Evolutionary conservation across 495 filamentous ascomycete species (phyloP).

Genomic region (Staphylotrichum longicolle): DNA sequence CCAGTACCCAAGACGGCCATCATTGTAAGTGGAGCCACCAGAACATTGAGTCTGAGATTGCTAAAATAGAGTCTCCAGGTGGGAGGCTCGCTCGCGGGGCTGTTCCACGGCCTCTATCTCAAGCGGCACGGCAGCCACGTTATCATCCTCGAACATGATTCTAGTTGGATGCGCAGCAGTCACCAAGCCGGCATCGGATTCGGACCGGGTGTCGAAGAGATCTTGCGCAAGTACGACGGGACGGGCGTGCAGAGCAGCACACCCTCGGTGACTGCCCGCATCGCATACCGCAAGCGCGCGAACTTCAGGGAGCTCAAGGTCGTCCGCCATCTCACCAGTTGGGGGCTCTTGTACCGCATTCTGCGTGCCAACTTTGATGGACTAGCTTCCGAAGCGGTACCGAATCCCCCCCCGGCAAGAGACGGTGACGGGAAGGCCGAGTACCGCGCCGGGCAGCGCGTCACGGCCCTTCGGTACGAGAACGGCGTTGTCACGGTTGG

Average conservation of each 20-base stretch:
- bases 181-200: slow-evolving; percentile 51
- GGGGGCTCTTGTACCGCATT: slow-evolving; percentile 49
- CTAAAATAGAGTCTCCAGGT: slow-evolving; percentile 21
- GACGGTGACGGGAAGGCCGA: slow-evolving; percentile 35
- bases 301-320: slow-evolving; percentile 10
- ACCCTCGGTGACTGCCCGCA: not conserved
- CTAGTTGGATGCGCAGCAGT: slow-evolving; percentile 36
- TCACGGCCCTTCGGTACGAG: slow-evolving; percentile 38
- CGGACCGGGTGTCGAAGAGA: slow-evolving; percentile 24
- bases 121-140: slow-evolving; percentile 43
- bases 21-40: too few species aligned
- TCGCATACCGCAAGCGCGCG: slow-evolving; percentile 17
- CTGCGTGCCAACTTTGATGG: slow-evolving; percentile 53
- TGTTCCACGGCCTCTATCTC: slow-evolving; percentile 41
- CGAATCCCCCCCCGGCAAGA: slow-evolving; percentile 23
- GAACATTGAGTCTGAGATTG: too few species aligned
- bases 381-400: slow-evolving; percentile 28
- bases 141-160: slow-evolving; percentile 49
- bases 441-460: slow-evolving; percentile 43
- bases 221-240: slow-evolving; percentile 25
- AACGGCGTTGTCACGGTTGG: slow-evolving; percentile 31
- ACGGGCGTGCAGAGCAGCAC: slow-evolving; percentile 19
- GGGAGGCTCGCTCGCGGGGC: slow-evolving; percentile 41
- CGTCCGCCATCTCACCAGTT: slow-evolving; percentile 41
- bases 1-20: too few species aligned